Base-by-base conservation (phyloP, 2,329 filamentous ascomycete species). In the Epichloe festucae region DNA sequence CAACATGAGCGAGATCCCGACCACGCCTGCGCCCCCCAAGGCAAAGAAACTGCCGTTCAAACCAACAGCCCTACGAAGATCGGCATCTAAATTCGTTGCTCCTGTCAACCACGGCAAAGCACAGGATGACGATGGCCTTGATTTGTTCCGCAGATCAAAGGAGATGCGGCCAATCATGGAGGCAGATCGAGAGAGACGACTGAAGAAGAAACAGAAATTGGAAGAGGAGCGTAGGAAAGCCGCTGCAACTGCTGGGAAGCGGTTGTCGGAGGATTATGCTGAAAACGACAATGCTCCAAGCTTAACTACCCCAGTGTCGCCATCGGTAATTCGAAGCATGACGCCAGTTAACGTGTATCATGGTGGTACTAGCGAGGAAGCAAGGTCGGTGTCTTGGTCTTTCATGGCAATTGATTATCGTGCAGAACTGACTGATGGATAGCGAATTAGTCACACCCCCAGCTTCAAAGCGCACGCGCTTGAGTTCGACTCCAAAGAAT, bases 71-170 rank as follows among this genome's bases (percentile, higher is more conserved):
- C 61, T 71, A 55, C 70, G 67, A 45, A 63, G 61, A 40, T 60
- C 60, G 43, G 58, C 62, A 2, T 56, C 55, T 23, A 51, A 46
- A 49, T 35, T 38, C 2, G 51, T 58, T 3, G 51, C 54, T 6
- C 34, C 46, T 17, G 27, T 35, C 17, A 46, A 53, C 27, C 54
- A 57, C 7, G 55, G 60, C 0, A 56, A 59, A 11, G 36, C 34
- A 6, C 21, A 48, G n/a, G 60, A 63, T 10, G 63, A 63, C 15
- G 64, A 71, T 40, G 67, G 61, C 2, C 65, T 80, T 11, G 66
- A 65, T 2, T 64, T 80, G 5, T 81, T 81, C 55, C 69, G 71
- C 42, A 73, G 74, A 5, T 68, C 73, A 12, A 73, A 72, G 54
- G 68, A 73, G 52, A 76, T 77, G 60, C 75, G 73, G 48, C 67